A percentile compares a stretch with the other conserved stretches of the same genome.
Evolutionary conservation across 1,139 yeast genomes (phyloP).

Genomic region (Yamadazyma atmosphaerica): DNA sequence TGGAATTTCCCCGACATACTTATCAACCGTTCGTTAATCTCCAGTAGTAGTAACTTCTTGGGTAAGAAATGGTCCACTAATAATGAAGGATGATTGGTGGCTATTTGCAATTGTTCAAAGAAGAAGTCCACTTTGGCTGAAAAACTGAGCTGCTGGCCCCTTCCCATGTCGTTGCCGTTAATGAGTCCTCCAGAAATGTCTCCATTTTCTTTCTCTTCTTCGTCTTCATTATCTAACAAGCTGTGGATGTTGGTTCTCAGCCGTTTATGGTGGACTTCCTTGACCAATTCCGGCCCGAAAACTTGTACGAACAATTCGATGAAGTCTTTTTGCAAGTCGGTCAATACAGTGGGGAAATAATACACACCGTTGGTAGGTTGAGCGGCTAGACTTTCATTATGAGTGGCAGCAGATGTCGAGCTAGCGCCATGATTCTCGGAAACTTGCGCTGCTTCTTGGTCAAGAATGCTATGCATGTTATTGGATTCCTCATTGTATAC

Average conservation of each 20-base stretch:
- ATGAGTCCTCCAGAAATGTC: neutral
- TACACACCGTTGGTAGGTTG: slow-evolving; percentile 31
- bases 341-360: slow-evolving; percentile 55
- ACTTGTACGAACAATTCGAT: slow-evolving; percentile 53
- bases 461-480: slow-evolving; percentile 11
- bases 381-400: neutral
- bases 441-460: slow-evolving; percentile 4
- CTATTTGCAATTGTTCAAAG: slow-evolving; percentile 48
- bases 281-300: slow-evolving; percentile 46
- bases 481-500: slow-evolving; percentile 10
- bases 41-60: slow-evolving; percentile 61
- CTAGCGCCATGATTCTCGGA: too few relatives aligned
- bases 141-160: slow-evolving; percentile 6
- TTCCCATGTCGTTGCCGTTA: neutral
- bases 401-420: too few relatives aligned
- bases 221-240: slow-evolving; percentile 25
- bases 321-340: slow-evolving; percentile 56
- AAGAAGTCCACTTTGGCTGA: slow-evolving; percentile 29
- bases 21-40: slow-evolving; percentile 55
- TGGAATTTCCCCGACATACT: slow-evolving; percentile 60
- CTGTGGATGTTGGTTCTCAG: slow-evolving; percentile 39
- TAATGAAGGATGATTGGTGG: slow-evolving; percentile 65
- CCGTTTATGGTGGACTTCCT: slow-evolving; percentile 24
- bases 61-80: slow-evolving; percentile 77
- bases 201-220: slow-evolving; percentile 11